Evolutionary conservation across 2,329 filamentous ascomycete species (phyloP).

Genomic region (Penicillium vulpinum): DNA sequence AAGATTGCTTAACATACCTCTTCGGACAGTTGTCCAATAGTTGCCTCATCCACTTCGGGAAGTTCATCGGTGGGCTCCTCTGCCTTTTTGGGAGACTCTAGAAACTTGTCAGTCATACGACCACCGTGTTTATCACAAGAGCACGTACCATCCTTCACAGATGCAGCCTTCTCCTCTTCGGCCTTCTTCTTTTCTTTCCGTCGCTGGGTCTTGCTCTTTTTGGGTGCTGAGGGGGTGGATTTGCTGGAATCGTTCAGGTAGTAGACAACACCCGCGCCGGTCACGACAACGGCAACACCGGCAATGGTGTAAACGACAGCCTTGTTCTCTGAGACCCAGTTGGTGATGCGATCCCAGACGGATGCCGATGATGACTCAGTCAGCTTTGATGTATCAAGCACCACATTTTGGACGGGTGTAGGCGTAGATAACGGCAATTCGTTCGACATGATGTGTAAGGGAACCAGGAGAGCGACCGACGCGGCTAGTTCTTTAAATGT

Average conservation of each 20-base stretch:
- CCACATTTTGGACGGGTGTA: constrained; percentile 39
- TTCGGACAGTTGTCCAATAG: constrained; percentile 47
- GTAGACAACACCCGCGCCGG: constrained; percentile 88
- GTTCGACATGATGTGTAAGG: constrained; percentile 43
- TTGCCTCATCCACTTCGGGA: constrained; percentile 61
- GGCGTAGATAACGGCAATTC: constrained; percentile 38
- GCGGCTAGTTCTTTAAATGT: constrained; percentile 11
- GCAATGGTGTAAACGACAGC: constrained; percentile 94
- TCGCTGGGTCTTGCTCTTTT: constrained; percentile 86
- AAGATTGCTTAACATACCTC: constrained; percentile 40
- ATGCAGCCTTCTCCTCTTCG: constrained; percentile 54
- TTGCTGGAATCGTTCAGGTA: constrained; percentile 66
- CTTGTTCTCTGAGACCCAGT: constrained; percentile 95
- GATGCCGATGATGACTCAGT: constrained; percentile 60
- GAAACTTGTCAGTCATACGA: constrained; percentile 17
- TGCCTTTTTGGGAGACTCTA: constrained; percentile 42
- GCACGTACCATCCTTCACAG: constrained; percentile 37
- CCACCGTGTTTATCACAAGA: constrained; percentile 18
- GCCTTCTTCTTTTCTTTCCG: constrained; percentile 67
- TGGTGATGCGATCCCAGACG: constrained; percentile 84
- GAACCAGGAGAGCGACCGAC: constrained; percentile 23
- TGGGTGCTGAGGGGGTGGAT: constrained; percentile 44
- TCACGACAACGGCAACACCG: constrained; percentile 87
- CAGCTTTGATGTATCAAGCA: constrained; percentile 43
- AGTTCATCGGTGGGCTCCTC: constrained; percentile 64